Base-by-base conservation (phyloP, 768 basidiomycete species). In the Tephrocybe sp. region DNA sequence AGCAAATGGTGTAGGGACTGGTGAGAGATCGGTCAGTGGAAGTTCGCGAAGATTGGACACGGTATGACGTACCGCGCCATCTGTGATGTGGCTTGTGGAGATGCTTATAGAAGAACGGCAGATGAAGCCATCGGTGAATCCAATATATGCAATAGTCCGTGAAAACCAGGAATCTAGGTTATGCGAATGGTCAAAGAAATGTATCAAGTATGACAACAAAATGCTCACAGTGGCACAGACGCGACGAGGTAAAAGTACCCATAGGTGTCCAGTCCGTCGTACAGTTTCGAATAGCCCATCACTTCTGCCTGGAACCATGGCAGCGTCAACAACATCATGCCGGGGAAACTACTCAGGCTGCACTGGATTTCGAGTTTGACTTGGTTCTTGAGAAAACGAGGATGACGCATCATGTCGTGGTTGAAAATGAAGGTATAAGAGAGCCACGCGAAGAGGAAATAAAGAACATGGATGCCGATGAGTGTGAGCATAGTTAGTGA, bases 61-160 rank as follows among this genome's bases (percentile, higher is more conserved):
- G 40, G 36, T 24, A 34, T 4, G 26, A 83, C 93, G 48, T 67
- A 96, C 94, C 83, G 55, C 98, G 75, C 97, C 97, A 99, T 69
- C 91, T 95, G 79, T 99, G 97, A 66, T 99, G 97, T 1, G 96
- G 94, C 68, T 99, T 99, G 69, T 99, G 97, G 38, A 99, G 60
- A 49, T 77, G 71, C 66, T 96, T 98, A 77, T 99, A 99, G 50
- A 97, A 58, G 31, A 76, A 47, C 1, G 96, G 96, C 51, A 87
- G 73, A 64, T 99, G 97, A 47, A 96, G 75, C 70, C 78, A 77
- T 21, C 97, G 84, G 64, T 99, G 97, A n/a, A 96, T 75, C 94
- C 95, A 98, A 66, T 99, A 99, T 55, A 99, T 91, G 60, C 78
- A 74, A 59, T 92, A 90, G 69, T 99, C 97, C 15, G 96, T 99